Evolutionary conservation across 2,329 filamentous ascomycete genomes (phyloP), one percentile per base, ranked within the genome.

Genomic region (Corynespora cassiicola): DNA sequence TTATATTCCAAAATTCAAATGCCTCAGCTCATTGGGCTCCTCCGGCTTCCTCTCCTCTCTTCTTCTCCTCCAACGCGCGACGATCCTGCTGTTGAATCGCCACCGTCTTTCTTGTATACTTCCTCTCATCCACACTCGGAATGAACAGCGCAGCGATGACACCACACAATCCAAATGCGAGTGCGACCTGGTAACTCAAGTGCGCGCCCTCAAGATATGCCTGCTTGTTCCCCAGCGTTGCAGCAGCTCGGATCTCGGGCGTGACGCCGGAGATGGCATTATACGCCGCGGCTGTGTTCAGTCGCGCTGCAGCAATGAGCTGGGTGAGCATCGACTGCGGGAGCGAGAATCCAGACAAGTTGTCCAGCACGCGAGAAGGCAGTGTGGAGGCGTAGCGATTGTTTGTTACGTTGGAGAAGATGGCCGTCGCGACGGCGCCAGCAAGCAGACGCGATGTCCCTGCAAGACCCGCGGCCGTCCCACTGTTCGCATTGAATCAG

Each of bases 91-190:
- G 50, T 38, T 61, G 58, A 14, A 61, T 34, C 3, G 59, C 61
- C 12, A 58, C 58, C 4, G 57, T 61, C 45, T 53, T 56, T 19
- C 33, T 42, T 3, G 56, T 59, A 24, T 62, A 60, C 44, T 63
- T 63, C 34, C 57, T 40, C 32, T 48, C 42, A 28, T 64, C 57
- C 2, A 65, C 54, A 20, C 31, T 38, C 6, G 52, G 49, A 11
- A 63, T 56, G 34, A 61, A 63, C 12, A 61, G 55, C 0, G 60
- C 57, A 2, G 56, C 52, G 21, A 63, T 45, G 9, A 57, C 55
- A 28, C 55, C 60, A 5, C 47, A 36, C 14, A 58, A 27, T 5
- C 61, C 61, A 34, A 65, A 65, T 4, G 57, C 60, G n/a, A 65
- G 32, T 3, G 60, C 61, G 10, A 63, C 61, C n/a, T 59, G 42